Percentiles rank a stretch among this genome's conserved stretches.
Conservation (phyloP, 371 early-diverging fungal species). For the Actinomucor elegans region DNA sequence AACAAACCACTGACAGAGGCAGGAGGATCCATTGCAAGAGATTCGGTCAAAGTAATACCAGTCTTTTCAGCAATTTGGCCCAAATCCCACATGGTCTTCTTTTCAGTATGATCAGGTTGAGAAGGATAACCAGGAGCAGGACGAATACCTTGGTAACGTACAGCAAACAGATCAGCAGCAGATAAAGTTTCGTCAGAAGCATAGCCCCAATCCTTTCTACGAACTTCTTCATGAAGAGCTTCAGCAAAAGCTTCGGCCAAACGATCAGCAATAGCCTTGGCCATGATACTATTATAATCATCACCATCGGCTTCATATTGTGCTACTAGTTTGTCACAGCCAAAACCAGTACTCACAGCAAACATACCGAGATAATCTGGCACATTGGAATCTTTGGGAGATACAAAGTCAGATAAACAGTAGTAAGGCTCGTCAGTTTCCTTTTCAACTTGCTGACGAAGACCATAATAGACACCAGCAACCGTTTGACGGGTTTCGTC, state of each 20-base stretch:
- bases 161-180: conserved; percentile 78
- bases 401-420: conserved; percentile 88
- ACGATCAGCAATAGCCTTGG: conserved; percentile 91
- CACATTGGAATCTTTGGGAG: conserved; percentile 72
- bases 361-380: conserved; percentile 88
- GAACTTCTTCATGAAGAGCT: conserved; percentile 81
- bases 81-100: conserved; percentile 86
- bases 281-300: conserved; percentile 90
- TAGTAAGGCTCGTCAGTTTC: conserved; percentile 79
- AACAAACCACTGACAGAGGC: conserved; percentile 81
- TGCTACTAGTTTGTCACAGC: conserved; percentile 77
- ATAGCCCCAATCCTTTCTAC: conserved; percentile 88
- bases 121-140: conserved; percentile 92
- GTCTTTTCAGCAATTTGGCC: conserved; percentile 73
- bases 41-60: conserved; percentile 85
- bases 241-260: conserved; percentile 92
- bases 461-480: conserved; percentile 74
- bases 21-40: conserved; percentile 90
- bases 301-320: conserved; percentile 77
- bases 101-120: conserved; percentile 91
- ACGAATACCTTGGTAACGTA: conserved; percentile 92
- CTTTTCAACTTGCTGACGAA: conserved; percentile 73
- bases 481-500: conserved; percentile 69
- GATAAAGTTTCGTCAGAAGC: conserved; percentile 71
- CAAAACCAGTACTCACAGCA: conserved; percentile 89